Evolutionary conservation across 257 asterid genomes (phyloP), one percentile per base, ranked within the genome.

Genomic region (Anisodus tanguticus): DNA sequence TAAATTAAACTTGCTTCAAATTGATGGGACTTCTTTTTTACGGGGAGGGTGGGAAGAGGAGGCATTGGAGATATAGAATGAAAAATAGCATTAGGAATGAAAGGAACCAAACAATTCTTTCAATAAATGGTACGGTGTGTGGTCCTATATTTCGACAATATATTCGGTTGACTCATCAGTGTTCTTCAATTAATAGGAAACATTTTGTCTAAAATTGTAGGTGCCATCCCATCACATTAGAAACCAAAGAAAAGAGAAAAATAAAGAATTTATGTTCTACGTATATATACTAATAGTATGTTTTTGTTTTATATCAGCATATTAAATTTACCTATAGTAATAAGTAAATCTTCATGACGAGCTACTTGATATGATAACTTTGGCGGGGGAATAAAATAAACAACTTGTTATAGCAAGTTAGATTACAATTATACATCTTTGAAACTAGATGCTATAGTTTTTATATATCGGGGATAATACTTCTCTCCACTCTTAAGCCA

Each of bases 131-230:
- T 74, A 51, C 2, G 0, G 49, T 31, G 2, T 12, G 63, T 51
- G 81, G 81, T 49, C 63, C 81, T 13, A 76, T 76, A 51, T 6
- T 51, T 76, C 12, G 51, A 26, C 39, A 51, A 76, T 22, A 51
- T 12, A 76, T 76, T 45, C 2, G 47, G 4, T 53, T 51, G 26
- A 26, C 81, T 26, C 81, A 26, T 49, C 45, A 76, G 22, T 37
- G 63, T 76, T 12, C 8, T 2, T 53, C 81, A 53, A 51, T 76
- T 12, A 76, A 51, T 51, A 22, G 17, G 26, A 26, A 51, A 53
- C 81, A 76, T 26, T 76, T 76, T 51, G 31, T 76, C 64, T 26
- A 76, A 12, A 8, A 76, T 76, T 76, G 81, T 76, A 51, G 81
- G 47, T 63, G 47, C 16, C 43, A 51, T 13, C 4, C 43, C 64